These are phyloP conservation scores for Cordyceps militaris DNA, from an alignment of 2,329 filamentous ascomycete species.

Conservation along the genomic window DNA sequence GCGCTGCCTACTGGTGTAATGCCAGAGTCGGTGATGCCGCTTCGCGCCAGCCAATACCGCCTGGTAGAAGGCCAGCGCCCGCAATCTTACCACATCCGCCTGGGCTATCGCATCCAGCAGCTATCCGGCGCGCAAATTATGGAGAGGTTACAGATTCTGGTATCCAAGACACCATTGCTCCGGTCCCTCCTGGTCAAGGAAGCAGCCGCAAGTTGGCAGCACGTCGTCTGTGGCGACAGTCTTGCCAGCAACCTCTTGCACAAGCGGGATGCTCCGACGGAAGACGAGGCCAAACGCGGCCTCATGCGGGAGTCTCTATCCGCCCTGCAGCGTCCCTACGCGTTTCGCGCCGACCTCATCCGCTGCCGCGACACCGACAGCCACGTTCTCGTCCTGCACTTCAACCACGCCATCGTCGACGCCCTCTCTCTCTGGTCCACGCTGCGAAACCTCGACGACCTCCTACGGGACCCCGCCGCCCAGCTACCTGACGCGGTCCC, in stretches of 20 bases:
- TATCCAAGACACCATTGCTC: background rate
- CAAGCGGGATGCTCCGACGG: slow-evolving; percentile 14
- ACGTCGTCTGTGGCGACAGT: background rate
- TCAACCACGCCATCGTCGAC: slow-evolving; percentile 31
- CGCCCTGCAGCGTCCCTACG: slow-evolving; percentile 20
- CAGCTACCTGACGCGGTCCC: slow-evolving; percentile 20
- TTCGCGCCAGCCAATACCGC: slow-evolving; percentile 24
- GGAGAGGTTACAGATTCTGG: slow-evolving; percentile 15
- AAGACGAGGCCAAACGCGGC: slow-evolving; percentile 17
- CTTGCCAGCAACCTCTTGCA: slow-evolving; percentile 23
- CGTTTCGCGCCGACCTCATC: slow-evolving; percentile 25
- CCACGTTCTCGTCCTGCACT: slow-evolving; percentile 23
- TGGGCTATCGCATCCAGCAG: slow-evolving; percentile 23
- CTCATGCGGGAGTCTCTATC: slow-evolving; percentile 16
- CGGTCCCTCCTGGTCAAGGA: background rate
- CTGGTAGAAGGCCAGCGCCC: slow-evolving; percentile 26
- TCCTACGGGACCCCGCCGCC: slow-evolving; percentile 18
- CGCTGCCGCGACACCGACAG: slow-evolving; percentile 14
- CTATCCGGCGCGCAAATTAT: background rate
- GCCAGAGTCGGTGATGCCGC: slow-evolving; percentile 16
- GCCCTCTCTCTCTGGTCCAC: slow-evolving; percentile 27
- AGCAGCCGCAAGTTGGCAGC: background rate
- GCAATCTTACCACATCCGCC: slow-evolving; percentile 29
- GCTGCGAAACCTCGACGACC: slow-evolving; percentile 27
- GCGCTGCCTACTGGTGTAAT: background rate